Evolutionary conservation across 73 alveolate species (phyloP).

Genomic region (Paramecium sexaurelia): DNA sequence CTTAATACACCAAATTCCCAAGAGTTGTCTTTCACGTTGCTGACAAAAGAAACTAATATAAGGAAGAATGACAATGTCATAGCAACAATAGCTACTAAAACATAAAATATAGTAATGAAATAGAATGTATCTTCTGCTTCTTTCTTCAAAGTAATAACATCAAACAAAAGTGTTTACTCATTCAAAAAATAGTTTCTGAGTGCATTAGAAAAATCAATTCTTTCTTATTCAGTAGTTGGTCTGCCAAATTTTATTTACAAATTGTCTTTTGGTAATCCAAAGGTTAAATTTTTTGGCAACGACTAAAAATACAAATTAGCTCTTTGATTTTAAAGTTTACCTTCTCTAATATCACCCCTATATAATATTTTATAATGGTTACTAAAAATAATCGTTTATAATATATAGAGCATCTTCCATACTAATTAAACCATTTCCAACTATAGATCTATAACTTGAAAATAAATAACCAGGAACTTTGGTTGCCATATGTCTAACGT

Average conservation of each 20-base stretch:
- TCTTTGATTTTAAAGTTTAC: background rate
- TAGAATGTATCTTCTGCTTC: conserved; percentile 78
- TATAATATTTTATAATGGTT: background rate
- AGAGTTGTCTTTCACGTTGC: conserved; percentile 92
- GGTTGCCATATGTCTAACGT: conserved; percentile 57
- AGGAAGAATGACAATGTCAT: conserved; percentile 93
- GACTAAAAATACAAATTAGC: conserved; percentile 28
- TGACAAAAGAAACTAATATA: conserved; percentile 86
- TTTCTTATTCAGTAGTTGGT: conserved; percentile 40
- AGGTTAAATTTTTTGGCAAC: conserved; percentile 40
- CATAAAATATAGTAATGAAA: conserved; percentile 83
- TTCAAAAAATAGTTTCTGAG: conserved; percentile 83
- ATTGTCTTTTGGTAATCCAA: conserved; percentile 72
- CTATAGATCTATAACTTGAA: conserved; percentile 16
- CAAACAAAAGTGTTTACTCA: conserved; percentile 75
- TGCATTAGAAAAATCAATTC: conserved; percentile 82
- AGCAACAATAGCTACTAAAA: conserved; percentile 89
- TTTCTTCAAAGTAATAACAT: conserved; percentile 76
- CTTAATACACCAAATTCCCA: conserved; percentile 97
- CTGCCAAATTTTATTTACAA: conserved; percentile 64
- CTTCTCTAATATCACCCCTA: conserved; percentile 23
- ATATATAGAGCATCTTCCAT: conserved; percentile 27
- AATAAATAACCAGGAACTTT: conserved; percentile 29
- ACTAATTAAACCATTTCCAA: conserved; percentile 25
- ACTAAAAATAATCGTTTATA: conserved; percentile 3